These are phyloP conservation scores for Blastobotrys serpentis DNA, from an alignment of 1,139 yeast species.

Conservation along the genomic window DNA sequence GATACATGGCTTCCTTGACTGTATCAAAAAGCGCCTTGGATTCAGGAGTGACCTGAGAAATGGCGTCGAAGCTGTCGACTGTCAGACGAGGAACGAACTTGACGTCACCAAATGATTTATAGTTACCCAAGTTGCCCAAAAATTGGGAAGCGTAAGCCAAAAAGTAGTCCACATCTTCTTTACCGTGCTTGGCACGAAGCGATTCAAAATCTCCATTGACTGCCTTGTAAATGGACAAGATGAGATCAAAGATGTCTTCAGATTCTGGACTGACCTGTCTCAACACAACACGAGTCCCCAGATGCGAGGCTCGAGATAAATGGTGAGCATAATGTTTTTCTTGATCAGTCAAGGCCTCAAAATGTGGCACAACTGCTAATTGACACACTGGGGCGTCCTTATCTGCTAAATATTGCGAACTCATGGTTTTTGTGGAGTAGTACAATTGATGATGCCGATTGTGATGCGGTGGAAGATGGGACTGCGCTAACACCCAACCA, in stretches of 20 bases:
- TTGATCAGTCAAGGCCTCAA: conserved; percentile 50
- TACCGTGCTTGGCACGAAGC: conserved; percentile 30
- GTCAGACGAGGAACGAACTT: conserved; percentile 72
- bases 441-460: conserved; percentile 7
- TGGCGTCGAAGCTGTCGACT: conserved; percentile 47
- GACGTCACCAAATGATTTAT: conserved; percentile 84
- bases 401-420: conserved; percentile 42
- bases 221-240: conserved; percentile 54
- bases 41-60: conserved; percentile 44
- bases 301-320: conserved; percentile 76
- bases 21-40: conserved; percentile 44
- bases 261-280: conserved; percentile 85
- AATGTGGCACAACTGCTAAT: conserved; percentile 42
- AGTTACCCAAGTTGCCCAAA: conserved; percentile 78
- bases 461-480: neutral
- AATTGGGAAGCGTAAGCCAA: conserved; percentile 81
- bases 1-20: conserved; percentile 52
- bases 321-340: conserved; percentile 76
- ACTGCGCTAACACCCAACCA: conserved; percentile 1
- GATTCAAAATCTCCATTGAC: conserved; percentile 54
- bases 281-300: conserved; percentile 75
- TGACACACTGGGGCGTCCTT: conserved; percentile 46
- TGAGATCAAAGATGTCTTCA: conserved; percentile 68
- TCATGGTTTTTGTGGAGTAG: conserved; percentile 9
- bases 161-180: conserved; percentile 46